phyloP scores from a whole-genome alignment of 306 rosid genomes.

The Malus fusca region DNA sequence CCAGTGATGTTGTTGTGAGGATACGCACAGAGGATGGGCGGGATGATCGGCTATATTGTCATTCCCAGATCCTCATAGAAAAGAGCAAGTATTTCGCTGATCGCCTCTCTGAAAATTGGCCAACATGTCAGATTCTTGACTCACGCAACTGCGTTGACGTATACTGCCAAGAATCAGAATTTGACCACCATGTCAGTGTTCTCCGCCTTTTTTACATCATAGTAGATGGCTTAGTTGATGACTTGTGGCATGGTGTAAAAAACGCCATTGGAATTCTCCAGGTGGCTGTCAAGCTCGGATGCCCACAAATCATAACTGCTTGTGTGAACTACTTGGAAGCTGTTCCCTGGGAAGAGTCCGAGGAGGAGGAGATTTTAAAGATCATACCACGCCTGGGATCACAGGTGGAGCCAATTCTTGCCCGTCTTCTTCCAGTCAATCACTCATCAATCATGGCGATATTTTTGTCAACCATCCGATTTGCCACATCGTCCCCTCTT shows the following conservation, averaged over 20 bases:
- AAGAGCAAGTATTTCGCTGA: conserved; percentile 77
- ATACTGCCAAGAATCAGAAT: conserved; percentile 64
- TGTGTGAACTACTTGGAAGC: conserved; percentile 90
- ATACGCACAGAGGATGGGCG: conserved; percentile 73
- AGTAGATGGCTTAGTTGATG: conserved; percentile 52
- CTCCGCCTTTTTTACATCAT: conserved; percentile 60
- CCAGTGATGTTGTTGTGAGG: conserved; percentile 96
- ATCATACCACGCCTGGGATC: conserved; percentile 67
- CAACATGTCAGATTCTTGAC: conserved; percentile 85
- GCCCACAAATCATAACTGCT: conserved; percentile 54
- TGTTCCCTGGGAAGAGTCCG: conserved; percentile 87
- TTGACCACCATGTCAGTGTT: conserved; percentile 69
- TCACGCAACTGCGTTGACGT: conserved; percentile 86
- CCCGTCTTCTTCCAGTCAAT: conserved; percentile 85
- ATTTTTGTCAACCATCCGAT: conserved; percentile 60
- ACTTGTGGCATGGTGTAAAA: conserved; percentile 72
- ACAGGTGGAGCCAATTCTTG: conserved; percentile 65
- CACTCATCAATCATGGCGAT: conserved; percentile 43
- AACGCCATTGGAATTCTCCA: conserved; percentile 74
- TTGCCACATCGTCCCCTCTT: conserved; percentile 75
- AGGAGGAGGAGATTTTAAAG: conserved; percentile 88
- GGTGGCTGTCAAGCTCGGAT: conserved; percentile 73
- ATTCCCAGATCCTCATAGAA: conserved; percentile 43
- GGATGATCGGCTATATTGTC: conserved; percentile 86
- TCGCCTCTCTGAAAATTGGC: conserved; percentile 86